A percentile compares a stretch with the other conserved stretches of the same genome.
These are phyloP conservation scores for Fagopyrum homotropicum DNA, from an alignment of 148 eudicot species.

Conservation along the genomic window DNA sequence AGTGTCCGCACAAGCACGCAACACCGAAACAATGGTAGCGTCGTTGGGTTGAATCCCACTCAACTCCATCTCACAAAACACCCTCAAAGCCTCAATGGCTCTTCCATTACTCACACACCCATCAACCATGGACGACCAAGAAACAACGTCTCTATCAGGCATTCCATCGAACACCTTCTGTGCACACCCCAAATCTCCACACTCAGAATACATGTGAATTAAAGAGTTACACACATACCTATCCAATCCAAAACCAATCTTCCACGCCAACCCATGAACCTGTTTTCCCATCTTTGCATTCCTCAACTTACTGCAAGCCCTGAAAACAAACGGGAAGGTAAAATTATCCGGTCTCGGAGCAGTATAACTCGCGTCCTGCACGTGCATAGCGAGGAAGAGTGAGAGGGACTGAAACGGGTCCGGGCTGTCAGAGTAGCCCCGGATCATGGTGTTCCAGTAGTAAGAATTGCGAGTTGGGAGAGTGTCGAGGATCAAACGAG, in stretches of 20 bases:
- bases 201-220: conserved; percentile 35
- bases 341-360: conserved; percentile 33
- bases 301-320: conserved; percentile 30
- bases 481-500: conserved; percentile 21
- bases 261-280: conserved; percentile 30
- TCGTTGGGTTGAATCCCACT: conserved; percentile 26
- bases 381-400: conserved; percentile 37
- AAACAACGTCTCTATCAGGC: conserved; percentile 41
- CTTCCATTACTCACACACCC: conserved; percentile 44
- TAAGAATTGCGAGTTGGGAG: conserved; percentile 25
- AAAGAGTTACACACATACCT: conserved; percentile 29
- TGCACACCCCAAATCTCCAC: conserved; percentile 23
- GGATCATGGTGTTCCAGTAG: conserved; percentile 32
- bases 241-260: conserved; percentile 33
- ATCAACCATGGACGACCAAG: conserved; percentile 49
- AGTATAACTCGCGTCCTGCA: conserved; percentile 24
- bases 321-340: conserved; percentile 39
- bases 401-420: conserved; percentile 21
- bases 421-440: conserved; percentile 21
- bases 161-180: conserved; percentile 39
- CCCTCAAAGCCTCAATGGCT: conserved; percentile 24
- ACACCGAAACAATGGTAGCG: conserved; percentile 34
- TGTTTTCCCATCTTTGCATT: conserved; percentile 31
- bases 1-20: conserved; percentile 29
- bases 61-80: conserved; percentile 28